Percentiles rank a stretch among this genome's conserved stretches.
Evolutionary conservation across 176 grass and related monocot species (phyloP).

Genomic region (Dendrocalamus sinicus): DNA sequence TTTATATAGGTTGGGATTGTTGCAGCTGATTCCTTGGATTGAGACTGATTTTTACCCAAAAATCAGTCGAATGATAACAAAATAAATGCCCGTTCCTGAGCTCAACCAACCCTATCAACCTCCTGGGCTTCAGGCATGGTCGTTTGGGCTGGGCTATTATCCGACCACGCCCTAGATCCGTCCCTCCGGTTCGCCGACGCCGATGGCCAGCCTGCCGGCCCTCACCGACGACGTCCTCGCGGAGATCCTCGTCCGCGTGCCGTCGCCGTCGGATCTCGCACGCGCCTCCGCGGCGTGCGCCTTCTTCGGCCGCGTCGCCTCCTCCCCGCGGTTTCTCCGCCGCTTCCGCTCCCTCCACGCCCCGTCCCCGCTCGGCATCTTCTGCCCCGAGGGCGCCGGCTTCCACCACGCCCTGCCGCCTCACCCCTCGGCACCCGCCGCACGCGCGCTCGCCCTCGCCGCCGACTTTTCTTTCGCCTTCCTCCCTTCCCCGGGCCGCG

Average conservation of each 20-base stretch:
- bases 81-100: too few relatives aligned
- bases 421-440: not conserved
- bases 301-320: constrained; percentile 36
- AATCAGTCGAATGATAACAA: too few relatives aligned
- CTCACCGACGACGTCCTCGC: constrained; percentile 38
- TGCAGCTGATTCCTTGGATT: too few relatives aligned
- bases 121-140: too few relatives aligned
- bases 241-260: constrained; percentile 38
- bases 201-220: constrained; percentile 13
- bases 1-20: too few relatives aligned
- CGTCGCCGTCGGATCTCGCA: constrained; percentile 5
- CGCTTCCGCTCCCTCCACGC: constrained; percentile 21
- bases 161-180: not conserved
- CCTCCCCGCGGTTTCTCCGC: constrained; percentile 36
- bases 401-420: constrained; percentile 30
- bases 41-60: too few relatives aligned
- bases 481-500: constrained; percentile 10
- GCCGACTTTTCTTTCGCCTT: constrained; percentile 48
- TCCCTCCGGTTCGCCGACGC: not conserved
- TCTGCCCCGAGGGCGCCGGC: constrained; percentile 15
- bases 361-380: constrained; percentile 17
- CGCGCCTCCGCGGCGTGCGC: constrained; percentile 30
- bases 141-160: too few relatives aligned
- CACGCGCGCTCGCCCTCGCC: constrained; percentile 7
- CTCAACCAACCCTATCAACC: too few relatives aligned